Base-by-base conservation (phyloP, 805 yeast genomes). In the Suhomyces vadensis region DNA sequence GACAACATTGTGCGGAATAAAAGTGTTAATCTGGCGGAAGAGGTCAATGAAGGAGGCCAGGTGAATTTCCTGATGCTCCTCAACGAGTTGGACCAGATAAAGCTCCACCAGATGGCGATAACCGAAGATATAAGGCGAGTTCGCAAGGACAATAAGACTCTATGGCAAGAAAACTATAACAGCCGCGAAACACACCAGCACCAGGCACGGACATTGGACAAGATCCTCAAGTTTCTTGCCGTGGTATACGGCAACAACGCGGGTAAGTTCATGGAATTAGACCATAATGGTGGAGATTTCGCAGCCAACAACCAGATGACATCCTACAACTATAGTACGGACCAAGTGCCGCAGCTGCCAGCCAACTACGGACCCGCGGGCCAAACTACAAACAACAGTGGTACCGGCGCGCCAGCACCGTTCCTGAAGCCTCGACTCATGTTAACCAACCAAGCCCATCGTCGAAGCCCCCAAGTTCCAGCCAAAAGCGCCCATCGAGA, bases 161-260 rank as follows among this genome's bases (percentile, higher is more conserved):
- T 94, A 36, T 94, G 99, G 99, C 83, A 85, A 48, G 98, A 94
- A 60, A 85, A 89, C 56, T 83, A 77, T 60, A 68, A 82, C 46
- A 84, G 92, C 5, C 75, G 97, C 42, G 97, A 92, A 61, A 79
- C 91, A 51, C 87, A 91, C 63, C 81, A 85, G 55, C 76, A 83
- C 25, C 98, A 94, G 61, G 82, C 92, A 31, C 92, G 87, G 50
- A 88, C 96, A 17, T 73, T 94, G 44, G 95, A 90, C 51, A 85
- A 87, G 51, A 92, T 94, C 40, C 67, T 94, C 55, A 79, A 94
- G 54, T 92, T 94, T 53, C 71, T 94, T 56, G 95, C 97, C 2
- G 79, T 91, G 5, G 77, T 92, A 3, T 86, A 85, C 56, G 91
- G 91, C 16, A 71, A 61, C 41, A 77, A 74, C 52, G 79, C 82